Base-by-base conservation (phyloP, 2,329 filamentous ascomycete species). In the Sarocladium kiliense region DNA sequence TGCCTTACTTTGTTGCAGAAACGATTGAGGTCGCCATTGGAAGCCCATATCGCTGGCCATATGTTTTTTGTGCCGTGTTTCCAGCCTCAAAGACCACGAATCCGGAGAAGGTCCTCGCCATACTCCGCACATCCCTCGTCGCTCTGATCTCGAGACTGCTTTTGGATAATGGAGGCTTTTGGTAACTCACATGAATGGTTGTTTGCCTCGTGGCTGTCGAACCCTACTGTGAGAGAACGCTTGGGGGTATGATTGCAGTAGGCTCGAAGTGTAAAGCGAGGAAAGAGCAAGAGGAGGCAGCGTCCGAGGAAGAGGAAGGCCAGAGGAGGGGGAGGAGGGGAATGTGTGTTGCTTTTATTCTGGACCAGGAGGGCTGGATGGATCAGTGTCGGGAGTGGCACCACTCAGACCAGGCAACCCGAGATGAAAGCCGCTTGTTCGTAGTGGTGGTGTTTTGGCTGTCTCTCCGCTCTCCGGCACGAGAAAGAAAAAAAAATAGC, bases 291-390 rank as follows among this genome's bases (percentile, higher is more conserved):
- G 41, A 41, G 36, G 36, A 54, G 53, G 54, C 47, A 51, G 25
- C 47, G 47, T 51, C 36, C 47, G 27, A 51, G 30, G 27, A 23
- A 16, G 21, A 51, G 47, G 36, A 51, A 36, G 47, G 47, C 27
- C 25, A 34, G 19, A 36, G 47, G 27, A 23, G 57, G 56, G 56
- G 54, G 53, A 26, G 44, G 25, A 47, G 34, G 58, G 55, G 55
- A 55, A 54, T 37, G 26, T 47, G 49, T 58, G 47, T 56, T 41
- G 45, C 54, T 59, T 56, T 61, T 61, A 57, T 60, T 59, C 53
- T 54, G 26, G 47, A 36, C 30, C 27, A 49, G 44, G 49, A 37
- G 42, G 51, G 44, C n/a, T 27, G 44, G 34, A 51, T 34, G 27
- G 47, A 36, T 19, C 47, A 34, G 16, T 32, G 18, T 34, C 47